These are phyloP conservation scores for Yamadazyma taylorii DNA, from an alignment of 1,139 yeast genomes.

Conservation along the genomic window DNA sequence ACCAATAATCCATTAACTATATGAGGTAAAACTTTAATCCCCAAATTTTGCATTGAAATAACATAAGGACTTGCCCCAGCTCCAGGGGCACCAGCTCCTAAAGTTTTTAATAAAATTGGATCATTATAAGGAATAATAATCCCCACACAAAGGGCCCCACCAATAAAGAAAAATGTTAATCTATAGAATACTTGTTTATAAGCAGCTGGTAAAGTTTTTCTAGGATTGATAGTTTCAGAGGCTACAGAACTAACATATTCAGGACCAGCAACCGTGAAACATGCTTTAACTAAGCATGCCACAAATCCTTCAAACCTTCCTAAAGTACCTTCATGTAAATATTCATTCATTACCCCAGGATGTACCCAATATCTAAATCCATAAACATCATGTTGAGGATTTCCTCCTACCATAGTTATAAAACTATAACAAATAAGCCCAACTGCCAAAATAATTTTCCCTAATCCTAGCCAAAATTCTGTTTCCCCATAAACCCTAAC, in stretches of 20 bases:
- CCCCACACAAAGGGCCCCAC: slow-evolving; percentile 54
- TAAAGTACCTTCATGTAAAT: slow-evolving; percentile 25
- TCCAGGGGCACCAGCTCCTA: slow-evolving; percentile 40
- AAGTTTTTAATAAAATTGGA: slow-evolving; percentile 39
- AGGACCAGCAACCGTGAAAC: slow-evolving; percentile 73
- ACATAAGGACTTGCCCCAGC: slow-evolving; percentile 78
- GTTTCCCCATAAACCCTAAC: slow-evolving; percentile 62
- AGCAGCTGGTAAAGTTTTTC: slow-evolving; percentile 75
- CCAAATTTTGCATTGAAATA: slow-evolving; percentile 47
- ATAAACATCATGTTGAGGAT: slow-evolving; percentile 57
- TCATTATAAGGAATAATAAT: slow-evolving; percentile 74
- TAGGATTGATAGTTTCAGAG: slow-evolving; percentile 74
- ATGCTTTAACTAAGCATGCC: slow-evolving; percentile 68
- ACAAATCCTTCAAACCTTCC: slow-evolving; percentile 62
- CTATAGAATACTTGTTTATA: slow-evolving; percentile 75
- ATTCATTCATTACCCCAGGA: slow-evolving; percentile 61
- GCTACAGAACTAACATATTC: slow-evolving; percentile 68
- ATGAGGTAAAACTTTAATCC: slow-evolving; percentile 43
- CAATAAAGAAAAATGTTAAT: slow-evolving; percentile 57
- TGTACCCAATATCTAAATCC: slow-evolving; percentile 68
- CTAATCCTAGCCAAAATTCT: slow-evolving; percentile 63
- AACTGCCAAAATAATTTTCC: slow-evolving; percentile 57
- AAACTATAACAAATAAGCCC: slow-evolving; percentile 51
- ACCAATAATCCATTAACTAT: slow-evolving; percentile 46
- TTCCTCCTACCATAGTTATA: slow-evolving; percentile 56